These are phyloP conservation scores for Hymenoscyphus fructigenus DNA, from an alignment of 2,329 filamentous ascomycete genomes.

Conservation along the genomic window DNA sequence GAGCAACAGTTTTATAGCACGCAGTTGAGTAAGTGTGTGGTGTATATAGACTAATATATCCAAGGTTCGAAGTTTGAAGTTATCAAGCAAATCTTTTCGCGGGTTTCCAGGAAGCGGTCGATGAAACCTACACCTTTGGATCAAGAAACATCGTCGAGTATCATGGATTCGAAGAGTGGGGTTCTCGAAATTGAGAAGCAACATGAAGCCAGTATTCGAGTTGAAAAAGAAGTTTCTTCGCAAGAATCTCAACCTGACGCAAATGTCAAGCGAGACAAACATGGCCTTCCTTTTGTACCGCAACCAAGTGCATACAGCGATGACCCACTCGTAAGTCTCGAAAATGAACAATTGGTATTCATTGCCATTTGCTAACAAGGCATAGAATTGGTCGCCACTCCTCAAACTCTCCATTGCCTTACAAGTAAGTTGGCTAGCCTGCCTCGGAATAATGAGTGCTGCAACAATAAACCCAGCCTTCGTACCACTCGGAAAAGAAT, in stretches of 20 bases:
- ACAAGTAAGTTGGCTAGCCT: conserved; percentile 33
- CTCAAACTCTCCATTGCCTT: conserved; percentile 3
- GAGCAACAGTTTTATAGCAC: too few relatives aligned
- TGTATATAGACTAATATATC: too few relatives aligned
- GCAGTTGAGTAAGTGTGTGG: too few relatives aligned
- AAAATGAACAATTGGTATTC: not conserved
- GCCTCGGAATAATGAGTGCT: conserved; percentile 30
- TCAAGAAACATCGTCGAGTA: not conserved
- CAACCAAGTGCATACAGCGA: not conserved
- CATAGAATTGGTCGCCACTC: not conserved
- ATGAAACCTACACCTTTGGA: too few relatives aligned
- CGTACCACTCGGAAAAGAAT: conserved; percentile 25
- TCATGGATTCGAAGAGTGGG: not conserved
- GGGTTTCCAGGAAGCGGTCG: not conserved
- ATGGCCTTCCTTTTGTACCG: not conserved
- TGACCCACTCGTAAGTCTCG: not conserved
- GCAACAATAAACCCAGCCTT: conserved; percentile 33
- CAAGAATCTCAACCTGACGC: not conserved
- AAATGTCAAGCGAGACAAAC: not conserved
- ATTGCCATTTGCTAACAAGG: not conserved
- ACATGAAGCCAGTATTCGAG: not conserved
- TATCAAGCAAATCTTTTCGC: not conserved
- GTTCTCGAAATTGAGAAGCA: not conserved
- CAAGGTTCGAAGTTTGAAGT: too few relatives aligned
- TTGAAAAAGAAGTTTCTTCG: not conserved